phyloP scores from a whole-genome alignment of 257 asterid species.

The Solanum dulcamara region DNA sequence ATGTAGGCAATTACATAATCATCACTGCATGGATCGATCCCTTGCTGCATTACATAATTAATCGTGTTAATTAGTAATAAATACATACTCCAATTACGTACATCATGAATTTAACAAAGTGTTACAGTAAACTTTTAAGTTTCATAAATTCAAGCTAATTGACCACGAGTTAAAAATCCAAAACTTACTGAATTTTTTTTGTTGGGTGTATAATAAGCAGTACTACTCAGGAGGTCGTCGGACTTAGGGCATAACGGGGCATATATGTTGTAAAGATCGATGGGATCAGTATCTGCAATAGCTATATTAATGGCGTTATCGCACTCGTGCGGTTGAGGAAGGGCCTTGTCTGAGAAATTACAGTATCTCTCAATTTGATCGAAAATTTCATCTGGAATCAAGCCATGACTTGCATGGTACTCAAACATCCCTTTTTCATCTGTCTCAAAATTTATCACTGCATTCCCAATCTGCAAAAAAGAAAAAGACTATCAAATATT shows the following conservation, averaged over 20 bases:
- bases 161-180: background rate
- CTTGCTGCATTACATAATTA: background rate
- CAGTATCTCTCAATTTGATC: conserved; percentile 9
- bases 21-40: conserved; percentile 27
- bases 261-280: conserved; percentile 27
- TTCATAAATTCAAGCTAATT: background rate
- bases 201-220: background rate
- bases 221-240: background rate
- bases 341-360: conserved; percentile 12
- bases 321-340: background rate
- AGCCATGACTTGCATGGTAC: conserved; percentile 24
- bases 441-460: conserved; percentile 17
- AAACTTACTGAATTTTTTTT: background rate
- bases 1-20: conserved; percentile 19
- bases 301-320: background rate
- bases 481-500: background rate
- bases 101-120: background rate
- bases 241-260: conserved; percentile 13
- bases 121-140: no score
- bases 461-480: conserved; percentile 32
- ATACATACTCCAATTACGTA: no score
- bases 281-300: background rate
- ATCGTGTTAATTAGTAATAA: background rate
- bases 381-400: conserved; percentile 24
- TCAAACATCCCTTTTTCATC: conserved; percentile 15